Evolutionary conservation across 2,329 filamentous ascomycete genomes (phyloP), one percentile per base, ranked within the genome.

Genomic region (Microsporum canis): DNA sequence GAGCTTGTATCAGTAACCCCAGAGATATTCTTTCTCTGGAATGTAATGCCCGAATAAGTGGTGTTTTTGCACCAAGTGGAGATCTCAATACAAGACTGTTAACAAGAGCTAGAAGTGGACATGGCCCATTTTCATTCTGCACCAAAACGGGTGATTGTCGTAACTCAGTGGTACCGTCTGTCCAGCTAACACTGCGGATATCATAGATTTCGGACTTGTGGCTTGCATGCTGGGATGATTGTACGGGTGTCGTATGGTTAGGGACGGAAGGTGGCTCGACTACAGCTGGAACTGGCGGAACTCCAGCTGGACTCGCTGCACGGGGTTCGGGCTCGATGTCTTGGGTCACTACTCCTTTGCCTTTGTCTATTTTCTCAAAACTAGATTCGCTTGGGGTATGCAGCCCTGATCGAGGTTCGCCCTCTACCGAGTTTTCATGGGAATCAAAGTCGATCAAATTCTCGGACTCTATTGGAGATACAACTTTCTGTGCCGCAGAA

Each of bases 121-220:
- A 99, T 0, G 94, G 94, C 0, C 94, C 94, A 68, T 99, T 99
- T 61, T 87, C 84, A 67, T 96, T 97, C 70, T 99, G 92, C 2
- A 95, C 85, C 45, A 97, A 78, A 61, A 97, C 90, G 0, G 94
- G 92, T 0, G 90, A 92, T n/a, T 82, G 81, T 49, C 89, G 82
- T 41, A 89, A 79, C n/a, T 82, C 79, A 0, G 78, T 71, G 0
- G 80, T 78, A 8, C 71, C 81, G 71, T 96, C 89, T 63, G 85
- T 79, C 91, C 92, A 97, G 63, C 83, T 85, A 64, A 97, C 86
- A 63, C 91, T 91, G 71, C 96, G 95, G 71, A 97, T 91, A 61
- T 91, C 88, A 68, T 99, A 97, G 0, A 90, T 94, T 72, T 96
- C 91, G 10, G 63, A 61, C 23, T 38, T 17, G n/a, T 43, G 49